Base-by-base conservation (phyloP, 129 eudicot genomes). In the Ambrosia artemisiifolia region DNA sequence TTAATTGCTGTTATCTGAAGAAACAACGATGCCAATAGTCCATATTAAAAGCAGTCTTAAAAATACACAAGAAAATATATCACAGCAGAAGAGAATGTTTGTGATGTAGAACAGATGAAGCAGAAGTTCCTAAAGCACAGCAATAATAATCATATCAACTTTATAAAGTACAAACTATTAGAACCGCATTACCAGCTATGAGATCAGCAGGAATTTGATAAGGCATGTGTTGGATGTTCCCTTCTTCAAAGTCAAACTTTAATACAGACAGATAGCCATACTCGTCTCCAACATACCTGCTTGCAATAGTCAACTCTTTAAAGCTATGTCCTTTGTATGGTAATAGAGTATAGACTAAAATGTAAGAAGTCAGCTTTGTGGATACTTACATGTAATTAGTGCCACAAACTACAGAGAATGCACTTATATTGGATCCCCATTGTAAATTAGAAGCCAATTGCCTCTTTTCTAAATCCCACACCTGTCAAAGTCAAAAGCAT, bases 241-340 rank as follows among this genome's bases (percentile, higher is more conserved):
- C 68, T 69, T 83, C 87, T 77, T 81, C 88, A 62, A 83, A 50
- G 75, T 88, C 95, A 78, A 85, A 92, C 78, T 92, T 92, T 19
- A 88, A 71, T 67, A 85, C 91, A 14, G 94, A 92, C 60, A 92
- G 53, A 73, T 84, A 88, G 33, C 98, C 98, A 69, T 82, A 88
- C 82, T 92, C 98, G 68, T 92, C 98, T 35, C 98, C 96, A 35
- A 88, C 70, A 82, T 88, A 92, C 94, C 98, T 92, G 83, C 19
- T 70, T 61, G 53, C 59, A 74, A 54, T 47, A 43, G 48, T 42
- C 66, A 63, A 48, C 47, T 62, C 24, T 16, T 33, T 49, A 69
- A 38, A 47, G 71, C 33, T 66, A 55, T 65, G 69, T 54, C 61
- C 19, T 40, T 50, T 11, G 46, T 70, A 50, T 28, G 62, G 13